phyloP scores from a whole-genome alignment of 345 rosid genomes.

The Murraya koenigii region DNA sequence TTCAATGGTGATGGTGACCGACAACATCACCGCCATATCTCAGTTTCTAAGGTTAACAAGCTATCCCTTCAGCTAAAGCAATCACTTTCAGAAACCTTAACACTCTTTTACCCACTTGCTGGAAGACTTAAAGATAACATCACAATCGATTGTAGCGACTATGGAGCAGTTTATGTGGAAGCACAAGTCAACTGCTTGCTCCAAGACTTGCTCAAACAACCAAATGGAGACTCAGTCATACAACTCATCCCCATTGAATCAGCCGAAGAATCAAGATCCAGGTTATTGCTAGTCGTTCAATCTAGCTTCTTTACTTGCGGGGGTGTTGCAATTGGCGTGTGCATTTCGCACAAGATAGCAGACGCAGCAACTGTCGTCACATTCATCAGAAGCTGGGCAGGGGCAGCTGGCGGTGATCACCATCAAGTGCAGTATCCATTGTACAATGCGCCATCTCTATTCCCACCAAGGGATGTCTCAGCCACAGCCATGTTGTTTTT shows the following conservation, averaged over 20 bases:
- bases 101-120: conserved; percentile 22
- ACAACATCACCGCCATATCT: background rate
- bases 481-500: background rate
- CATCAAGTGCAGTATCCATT: background rate
- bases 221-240: conserved; percentile 11
- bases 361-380: conserved; percentile 18
- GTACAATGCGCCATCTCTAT: background rate
- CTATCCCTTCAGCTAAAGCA: conserved; percentile 18
- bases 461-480: background rate
- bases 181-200: conserved; percentile 16
- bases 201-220: conserved; percentile 14
- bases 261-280: background rate
- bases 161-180: conserved; percentile 20
- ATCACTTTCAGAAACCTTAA: conserved; percentile 21
- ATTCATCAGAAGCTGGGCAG: conserved; percentile 31
- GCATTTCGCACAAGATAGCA: conserved; percentile 23
- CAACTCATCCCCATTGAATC: conserved; percentile 13
- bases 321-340: conserved; percentile 23
- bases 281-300: conserved; percentile 12
- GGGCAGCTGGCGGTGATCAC: background rate
- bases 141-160: conserved; percentile 9
- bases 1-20: background rate
- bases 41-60: background rate
- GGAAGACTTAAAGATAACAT: conserved; percentile 21
- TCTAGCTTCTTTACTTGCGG: conserved; percentile 29